Conservation (phyloP, 1,139 yeast species). For the Suhomyces choctaworum region DNA sequence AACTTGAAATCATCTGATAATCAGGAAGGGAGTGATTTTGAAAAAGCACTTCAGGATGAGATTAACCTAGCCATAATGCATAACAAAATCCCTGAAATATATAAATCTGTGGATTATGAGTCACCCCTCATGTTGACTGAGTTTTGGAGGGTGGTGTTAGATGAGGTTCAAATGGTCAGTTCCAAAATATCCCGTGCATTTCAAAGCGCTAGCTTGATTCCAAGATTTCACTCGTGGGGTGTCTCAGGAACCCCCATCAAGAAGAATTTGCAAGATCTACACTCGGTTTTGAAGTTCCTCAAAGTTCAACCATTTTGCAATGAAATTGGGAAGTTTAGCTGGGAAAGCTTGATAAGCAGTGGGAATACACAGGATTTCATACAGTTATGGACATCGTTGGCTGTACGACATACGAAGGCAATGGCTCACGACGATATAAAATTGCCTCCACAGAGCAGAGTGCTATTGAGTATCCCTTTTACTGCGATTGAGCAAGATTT, state of each 20-base stretch:
- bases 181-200: constrained; percentile 75
- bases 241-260: constrained; percentile 93
- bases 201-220: constrained; percentile 73
- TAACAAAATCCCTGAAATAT: constrained; percentile 28
- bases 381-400: constrained; percentile 46
- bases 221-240: constrained; percentile 92
- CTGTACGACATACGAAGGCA: constrained; percentile 79
- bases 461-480: constrained; percentile 70
- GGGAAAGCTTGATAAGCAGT: constrained; percentile 30
- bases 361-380: constrained; percentile 42
- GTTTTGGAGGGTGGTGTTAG: constrained; percentile 86
- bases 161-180: constrained; percentile 93
- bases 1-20: constrained; percentile 24
- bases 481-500: constrained; percentile 81
- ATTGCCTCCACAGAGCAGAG: constrained; percentile 75
- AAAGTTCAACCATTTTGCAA: constrained; percentile 62
- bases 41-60: constrained; percentile 40
- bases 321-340: constrained; percentile 39
- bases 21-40: constrained; percentile 36
- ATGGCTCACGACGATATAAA: constrained; percentile 77
- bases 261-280: constrained; percentile 63
- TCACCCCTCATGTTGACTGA: constrained; percentile 84
- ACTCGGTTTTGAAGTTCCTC: constrained; percentile 67
- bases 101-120: constrained; percentile 51
- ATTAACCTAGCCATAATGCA: constrained; percentile 34